These are phyloP conservation scores for Elongisporangium undulatum DNA, from an alignment of 352 stramenopile genomes.

Conservation along the genomic window DNA sequence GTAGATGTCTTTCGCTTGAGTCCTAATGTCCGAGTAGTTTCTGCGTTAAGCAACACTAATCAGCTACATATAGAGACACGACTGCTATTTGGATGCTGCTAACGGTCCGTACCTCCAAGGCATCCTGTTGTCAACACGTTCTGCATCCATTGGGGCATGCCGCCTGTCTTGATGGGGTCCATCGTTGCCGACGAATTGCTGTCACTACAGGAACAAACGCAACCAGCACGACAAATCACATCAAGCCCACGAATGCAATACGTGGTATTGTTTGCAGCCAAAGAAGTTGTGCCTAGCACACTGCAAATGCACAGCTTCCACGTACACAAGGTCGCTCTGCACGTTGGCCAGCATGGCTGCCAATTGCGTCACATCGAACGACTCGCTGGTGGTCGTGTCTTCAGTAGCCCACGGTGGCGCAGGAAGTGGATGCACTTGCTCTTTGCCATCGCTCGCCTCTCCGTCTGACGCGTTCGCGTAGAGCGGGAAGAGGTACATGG, in stretches of 20 bases:
- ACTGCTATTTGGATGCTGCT: neutral
- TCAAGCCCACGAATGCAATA: neutral
- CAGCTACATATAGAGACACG: neutral
- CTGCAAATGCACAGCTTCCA: neutral
- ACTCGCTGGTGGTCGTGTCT: neutral
- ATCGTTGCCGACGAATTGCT: neutral
- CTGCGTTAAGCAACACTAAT: neutral
- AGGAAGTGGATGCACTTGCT: slow-evolving; percentile 16
- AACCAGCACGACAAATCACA: neutral
- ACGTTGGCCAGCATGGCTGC: slow-evolving; percentile 28
- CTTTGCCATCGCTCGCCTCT: slow-evolving; percentile 14
- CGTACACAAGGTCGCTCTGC: slow-evolving; percentile 35
- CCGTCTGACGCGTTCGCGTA: slow-evolving; percentile 28
- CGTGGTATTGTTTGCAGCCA: neutral
- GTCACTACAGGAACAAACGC: neutral
- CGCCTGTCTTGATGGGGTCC: neutral
- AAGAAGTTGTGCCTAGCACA: neutral
- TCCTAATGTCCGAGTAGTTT: neutral
- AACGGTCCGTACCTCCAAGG: slow-evolving; percentile 37
- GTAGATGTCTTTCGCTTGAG: neutral
- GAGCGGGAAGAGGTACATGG: slow-evolving; percentile 51
- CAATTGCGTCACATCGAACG: slow-evolving; percentile 32
- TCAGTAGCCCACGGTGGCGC: slow-evolving; percentile 6
- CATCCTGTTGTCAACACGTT: slow-evolving; percentile 45
- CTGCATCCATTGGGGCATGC: slow-evolving; percentile 43